A percentile compares a stretch with the other conserved stretches of the same genome.
phyloP scores from a whole-genome alignment of 345 rosid genomes.

The Cardamine resedifolia region DNA sequence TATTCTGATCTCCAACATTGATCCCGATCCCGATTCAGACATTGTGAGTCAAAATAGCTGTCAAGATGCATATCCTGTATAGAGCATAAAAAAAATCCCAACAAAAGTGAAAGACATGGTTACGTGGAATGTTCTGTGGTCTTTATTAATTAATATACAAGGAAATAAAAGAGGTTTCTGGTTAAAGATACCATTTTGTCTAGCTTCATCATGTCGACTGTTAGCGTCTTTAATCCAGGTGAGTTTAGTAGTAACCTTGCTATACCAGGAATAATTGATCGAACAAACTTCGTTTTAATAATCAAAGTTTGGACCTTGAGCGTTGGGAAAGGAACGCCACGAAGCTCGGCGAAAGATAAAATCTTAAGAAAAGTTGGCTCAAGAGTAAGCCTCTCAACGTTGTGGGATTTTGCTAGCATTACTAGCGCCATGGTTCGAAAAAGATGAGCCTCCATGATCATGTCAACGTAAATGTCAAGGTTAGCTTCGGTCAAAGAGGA shows the following conservation, averaged over 20 bases:
- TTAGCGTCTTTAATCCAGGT: slow-evolving; percentile 28
- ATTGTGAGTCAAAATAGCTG: too few species aligned
- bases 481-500: not conserved
- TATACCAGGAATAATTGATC: slow-evolving; percentile 19
- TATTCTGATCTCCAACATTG: too few species aligned
- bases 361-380: not conserved
- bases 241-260: slow-evolving; percentile 23
- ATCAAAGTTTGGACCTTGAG: not conserved
- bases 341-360: not conserved
- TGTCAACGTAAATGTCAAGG: not conserved
- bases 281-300: not conserved
- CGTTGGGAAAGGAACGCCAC: slow-evolving; percentile 4
- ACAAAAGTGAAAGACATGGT: too few species aligned
- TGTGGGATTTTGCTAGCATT: not conserved
- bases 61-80: too few species aligned
- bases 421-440: not conserved
- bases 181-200: not conserved
- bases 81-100: too few species aligned
- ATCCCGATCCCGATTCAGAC: too few species aligned
- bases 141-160: too few species aligned
- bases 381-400: not conserved
- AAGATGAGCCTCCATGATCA: not conserved
- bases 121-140: too few species aligned
- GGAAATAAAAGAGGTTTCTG: not conserved
- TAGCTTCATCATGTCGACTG: not conserved